Evolutionary conservation across 2,329 filamentous ascomycete genomes (phyloP), one percentile per base, ranked within the genome.

Genomic region (Alternaria conjuncta): DNA sequence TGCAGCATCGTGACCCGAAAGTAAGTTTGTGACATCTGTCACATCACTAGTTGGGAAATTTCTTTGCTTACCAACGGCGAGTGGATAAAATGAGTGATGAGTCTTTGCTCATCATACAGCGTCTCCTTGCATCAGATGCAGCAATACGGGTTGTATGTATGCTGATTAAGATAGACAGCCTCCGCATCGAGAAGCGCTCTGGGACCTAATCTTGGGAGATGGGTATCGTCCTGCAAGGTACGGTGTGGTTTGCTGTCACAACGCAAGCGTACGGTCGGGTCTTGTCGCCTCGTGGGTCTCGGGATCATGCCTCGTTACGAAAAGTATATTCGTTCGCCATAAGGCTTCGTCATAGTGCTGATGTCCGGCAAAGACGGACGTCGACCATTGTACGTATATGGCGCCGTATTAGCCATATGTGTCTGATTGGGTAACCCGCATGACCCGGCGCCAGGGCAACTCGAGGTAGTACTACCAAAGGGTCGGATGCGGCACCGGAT

Each of bases 371-470:
- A 53, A 41, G 32, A 23, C 26, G 36, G 32, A 7, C 21, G 46
- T 57, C 26, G 20, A 15, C 12, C 26, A 41, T 50, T 21, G 26
- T 30, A 26, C 15, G 20, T 15, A 32, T 20, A 51, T 53, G 36
- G 55, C 20, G 36, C 28, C 57, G 55, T 25, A 58, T 61, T 36
- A 43, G 54, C 36, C 32, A 47, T 44, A 43, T 56, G 18, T 18
- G 8, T 18, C 12, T 49, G 30, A 60, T 30, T 44, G 51, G 44
- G 45, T 36, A 46, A 61, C n/a, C 26, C 30, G 20, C 41, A 58
- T 51, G 21, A 23, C 23, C 36, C 41, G 9, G n/a, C 32, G 28
- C 46, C 28, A 21, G 55, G 41, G 32, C 41, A 56, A 44, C 55
- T 47, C 9, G n/a, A 30, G 18, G 47, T 58, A 53, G 56, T 59